phyloP scores from a whole-genome alignment of 2,329 filamentous ascomycete species.

The Alternaria sp. region DNA sequence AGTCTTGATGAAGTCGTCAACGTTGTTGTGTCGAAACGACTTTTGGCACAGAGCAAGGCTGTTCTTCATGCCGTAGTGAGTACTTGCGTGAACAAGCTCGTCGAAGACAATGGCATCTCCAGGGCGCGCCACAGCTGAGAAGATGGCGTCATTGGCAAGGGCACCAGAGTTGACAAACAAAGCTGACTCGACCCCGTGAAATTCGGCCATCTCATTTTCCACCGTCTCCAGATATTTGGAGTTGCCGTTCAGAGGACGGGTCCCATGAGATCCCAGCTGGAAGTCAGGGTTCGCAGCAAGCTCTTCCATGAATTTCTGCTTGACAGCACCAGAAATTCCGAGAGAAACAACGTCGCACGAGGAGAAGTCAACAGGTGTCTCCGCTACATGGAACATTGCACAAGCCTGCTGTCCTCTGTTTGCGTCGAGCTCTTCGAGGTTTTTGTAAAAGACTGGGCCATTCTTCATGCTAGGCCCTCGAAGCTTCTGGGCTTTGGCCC shows the following conservation, averaged over 20 bases:
- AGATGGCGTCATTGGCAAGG: slow-evolving; percentile 54
- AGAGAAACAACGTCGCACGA: slow-evolving; percentile 69
- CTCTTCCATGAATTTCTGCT: slow-evolving; percentile 58
- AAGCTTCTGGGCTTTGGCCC: slow-evolving; percentile 5
- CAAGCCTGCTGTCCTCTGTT: not conserved
- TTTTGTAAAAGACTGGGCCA: slow-evolving; percentile 23
- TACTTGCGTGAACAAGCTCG: slow-evolving; percentile 77
- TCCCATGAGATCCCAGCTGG: slow-evolving; percentile 63
- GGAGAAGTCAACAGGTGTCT: slow-evolving; percentile 59
- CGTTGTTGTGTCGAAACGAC: slow-evolving; percentile 66
- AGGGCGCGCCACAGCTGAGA: slow-evolving; percentile 42
- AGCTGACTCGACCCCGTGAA: slow-evolving; percentile 64
- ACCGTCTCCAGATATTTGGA: slow-evolving; percentile 63
- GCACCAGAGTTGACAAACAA: slow-evolving; percentile 64
- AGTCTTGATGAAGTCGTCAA: slow-evolving; percentile 51
- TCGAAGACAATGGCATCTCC: slow-evolving; percentile 79
- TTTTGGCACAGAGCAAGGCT: slow-evolving; percentile 61
- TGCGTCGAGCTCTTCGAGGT: slow-evolving; percentile 30
- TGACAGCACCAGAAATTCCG: slow-evolving; percentile 54
- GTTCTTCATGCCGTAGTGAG: slow-evolving; percentile 76
- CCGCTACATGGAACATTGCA: not conserved
- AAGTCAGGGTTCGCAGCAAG: slow-evolving; percentile 45
- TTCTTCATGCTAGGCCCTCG: slow-evolving; percentile 1
- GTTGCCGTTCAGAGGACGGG: slow-evolving; percentile 69
- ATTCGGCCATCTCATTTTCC: slow-evolving; percentile 64